Evolutionary conservation across 2,329 filamentous ascomycete genomes (phyloP), one percentile per base, ranked within the genome.

Genomic region (Aspergillus vadensis): DNA sequence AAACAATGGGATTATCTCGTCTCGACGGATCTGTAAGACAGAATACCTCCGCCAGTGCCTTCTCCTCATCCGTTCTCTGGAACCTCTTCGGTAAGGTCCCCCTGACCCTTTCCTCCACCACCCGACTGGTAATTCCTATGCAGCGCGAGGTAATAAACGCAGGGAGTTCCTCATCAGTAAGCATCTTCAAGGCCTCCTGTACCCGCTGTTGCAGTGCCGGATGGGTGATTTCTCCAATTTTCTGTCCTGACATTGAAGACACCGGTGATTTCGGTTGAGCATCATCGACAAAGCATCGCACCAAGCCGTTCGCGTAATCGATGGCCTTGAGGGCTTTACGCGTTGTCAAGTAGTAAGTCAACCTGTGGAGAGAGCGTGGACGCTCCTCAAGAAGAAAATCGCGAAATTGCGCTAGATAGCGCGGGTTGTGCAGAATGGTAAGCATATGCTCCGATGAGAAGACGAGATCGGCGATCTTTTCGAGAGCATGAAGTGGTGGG

Each of bases 11-110:
- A 69, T 92, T 91, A 63, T 91, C 90, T 2, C 83, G 80, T 59
- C 89, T 80, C 1, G 88, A 89, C 8, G 90, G 89, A 71, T 93
- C 90, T 0, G 88, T 90, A 57, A 92, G 74, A 70, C 89, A 92
- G 67, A 92, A 92, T 0, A 91, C 89, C 70, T 92, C 89, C 0
- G 89, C 90, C 60, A 92, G 73, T 0, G 89, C 89, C 72, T 92
- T 36, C 32, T 36, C 32, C 89, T 0, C 88, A 90, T n/a, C 32
- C 12, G 88, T 83, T 48, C 90, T 86, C 47, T 84, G 81, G 23
- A 91, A 77, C 66, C 88, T 82, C 1, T 83, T 77, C 2, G 89
- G 85, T 23, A 91, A 73, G 1, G 85, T 89, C 4, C 89, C 88
- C 0, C 86, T 88, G 21, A 92, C 86, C 19, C 88, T 82, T 62